Evolutionary conservation across 2,329 filamentous ascomycete genomes (phyloP).

Genomic region (Phyllosticta citriasiana): DNA sequence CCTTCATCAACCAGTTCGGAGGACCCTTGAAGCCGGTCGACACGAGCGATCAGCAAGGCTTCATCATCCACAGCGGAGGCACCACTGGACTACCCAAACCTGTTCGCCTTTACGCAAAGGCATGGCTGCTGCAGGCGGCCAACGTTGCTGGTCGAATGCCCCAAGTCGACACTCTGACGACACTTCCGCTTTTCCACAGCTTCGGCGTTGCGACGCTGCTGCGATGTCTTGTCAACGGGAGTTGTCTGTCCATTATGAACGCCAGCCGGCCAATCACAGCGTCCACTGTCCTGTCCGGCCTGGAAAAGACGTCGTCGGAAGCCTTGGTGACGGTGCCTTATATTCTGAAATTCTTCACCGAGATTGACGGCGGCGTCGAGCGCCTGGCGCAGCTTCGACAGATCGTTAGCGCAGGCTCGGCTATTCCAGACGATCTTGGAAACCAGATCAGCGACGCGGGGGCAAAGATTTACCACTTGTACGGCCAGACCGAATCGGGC

Average conservation of each 20-base stretch:
- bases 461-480: slow-evolving; percentile 47
- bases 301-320: neutral
- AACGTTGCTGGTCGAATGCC: slow-evolving; percentile 3
- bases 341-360: slow-evolving; percentile 53
- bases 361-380: slow-evolving; percentile 46
- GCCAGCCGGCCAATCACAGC: slow-evolving; percentile 6
- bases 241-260: neutral
- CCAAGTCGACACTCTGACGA: neutral
- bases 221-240: slow-evolving; percentile 1
- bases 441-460: slow-evolving; percentile 43
- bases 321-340: slow-evolving; percentile 55
- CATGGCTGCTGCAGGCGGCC: slow-evolving; percentile 5
- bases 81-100: slow-evolving; percentile 52
- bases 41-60: neutral
- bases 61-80: slow-evolving; percentile 36
- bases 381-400: slow-evolving; percentile 38
- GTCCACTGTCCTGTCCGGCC: neutral
- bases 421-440: slow-evolving; percentile 50
- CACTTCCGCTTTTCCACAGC: slow-evolving; percentile 8
- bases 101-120: neutral
- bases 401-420: slow-evolving; percentile 48
- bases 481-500: slow-evolving; percentile 44
- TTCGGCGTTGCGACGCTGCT: slow-evolving; percentile 1
- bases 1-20: neutral
- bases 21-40: neutral